phyloP scores from a whole-genome alignment of 768 basidiomycete genomes.

The Mycena rebaudengoi region DNA sequence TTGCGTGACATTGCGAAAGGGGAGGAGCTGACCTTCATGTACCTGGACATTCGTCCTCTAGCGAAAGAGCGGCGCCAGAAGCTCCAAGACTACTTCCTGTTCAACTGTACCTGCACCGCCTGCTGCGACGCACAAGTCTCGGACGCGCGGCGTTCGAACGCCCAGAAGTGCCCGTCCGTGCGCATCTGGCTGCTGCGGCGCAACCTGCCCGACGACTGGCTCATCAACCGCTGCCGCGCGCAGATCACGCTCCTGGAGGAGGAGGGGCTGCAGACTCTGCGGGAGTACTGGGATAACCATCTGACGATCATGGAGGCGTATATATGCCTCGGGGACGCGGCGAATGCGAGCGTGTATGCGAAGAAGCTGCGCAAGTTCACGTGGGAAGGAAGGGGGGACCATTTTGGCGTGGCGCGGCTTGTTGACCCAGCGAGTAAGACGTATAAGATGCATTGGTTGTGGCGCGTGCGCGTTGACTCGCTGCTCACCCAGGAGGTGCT shows the following conservation, averaged over 20 bases:
- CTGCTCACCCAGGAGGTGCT: too few relatives aligned
- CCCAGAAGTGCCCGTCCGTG: not conserved
- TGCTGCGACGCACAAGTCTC: slow-evolving; percentile 33
- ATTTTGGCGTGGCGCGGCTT: not conserved
- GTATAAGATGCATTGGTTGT: slow-evolving; percentile 13
- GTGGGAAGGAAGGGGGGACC: slow-evolving; percentile 15
- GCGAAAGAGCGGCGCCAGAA: slow-evolving; percentile 33
- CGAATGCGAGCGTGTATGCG: slow-evolving; percentile 17
- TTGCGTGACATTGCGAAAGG: slow-evolving; percentile 37
- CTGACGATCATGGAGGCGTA: slow-evolving; percentile 2
- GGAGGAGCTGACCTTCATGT: slow-evolving; percentile 44
- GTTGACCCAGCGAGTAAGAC: slow-evolving; percentile 16
- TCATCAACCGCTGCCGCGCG: slow-evolving; percentile 8
- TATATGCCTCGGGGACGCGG: slow-evolving; percentile 15
- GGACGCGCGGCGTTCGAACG: slow-evolving; percentile 16
- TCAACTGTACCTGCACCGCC: slow-evolving; percentile 42
- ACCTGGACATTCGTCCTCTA: slow-evolving; percentile 25
- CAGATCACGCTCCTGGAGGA: slow-evolving; percentile 9
- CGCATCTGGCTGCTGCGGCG: not conserved
- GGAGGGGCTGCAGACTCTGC: slow-evolving; percentile 14
- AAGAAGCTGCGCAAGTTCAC: not conserved
- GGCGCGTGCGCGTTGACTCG: slow-evolving; percentile 5
- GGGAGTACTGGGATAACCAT: not conserved
- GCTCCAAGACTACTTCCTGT: slow-evolving; percentile 39
- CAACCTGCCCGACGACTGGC: slow-evolving; percentile 6